Evolutionary conservation across 768 basidiomycete species (phyloP).

Genomic region (Mycena amicta): DNA sequence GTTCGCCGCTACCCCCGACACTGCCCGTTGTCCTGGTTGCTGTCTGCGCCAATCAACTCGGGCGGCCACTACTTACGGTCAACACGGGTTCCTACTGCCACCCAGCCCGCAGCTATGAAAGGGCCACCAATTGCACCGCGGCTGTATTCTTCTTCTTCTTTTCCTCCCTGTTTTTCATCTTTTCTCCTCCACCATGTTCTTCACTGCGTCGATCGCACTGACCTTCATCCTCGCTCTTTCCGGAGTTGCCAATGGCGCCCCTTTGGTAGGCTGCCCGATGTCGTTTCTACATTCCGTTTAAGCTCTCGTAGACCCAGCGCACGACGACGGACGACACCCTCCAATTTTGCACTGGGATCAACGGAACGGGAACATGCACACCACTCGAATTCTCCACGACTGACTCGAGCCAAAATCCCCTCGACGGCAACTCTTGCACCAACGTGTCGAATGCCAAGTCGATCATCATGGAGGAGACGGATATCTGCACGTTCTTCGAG

Average conservation of each 20-base stretch:
- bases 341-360: neutral
- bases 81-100: too few species aligned
- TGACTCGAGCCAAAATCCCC: neutral
- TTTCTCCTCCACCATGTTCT: neutral
- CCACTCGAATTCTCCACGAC: neutral
- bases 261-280: neutral
- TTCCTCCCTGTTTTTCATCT: neutral
- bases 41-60: too few species aligned
- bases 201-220: neutral
- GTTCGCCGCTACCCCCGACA: too few species aligned
- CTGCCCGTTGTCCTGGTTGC: too few species aligned
- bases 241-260: neutral
- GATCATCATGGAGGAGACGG: neutral
- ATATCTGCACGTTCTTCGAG: neutral
- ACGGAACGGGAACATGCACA: neutral
- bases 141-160: neutral
- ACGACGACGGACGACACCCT: neutral
- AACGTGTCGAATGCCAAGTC: neutral
- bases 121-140: too few species aligned
- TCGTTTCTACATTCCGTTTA: neutral
- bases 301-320: neutral
- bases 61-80: too few species aligned
- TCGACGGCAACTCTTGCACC: neutral
- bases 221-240: neutral
- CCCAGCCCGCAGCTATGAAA: too few species aligned